Evolutionary conservation across 768 basidiomycete species (phyloP), one percentile per base, ranked within the genome.

Genomic region (Pisolithus marmoratus): DNA sequence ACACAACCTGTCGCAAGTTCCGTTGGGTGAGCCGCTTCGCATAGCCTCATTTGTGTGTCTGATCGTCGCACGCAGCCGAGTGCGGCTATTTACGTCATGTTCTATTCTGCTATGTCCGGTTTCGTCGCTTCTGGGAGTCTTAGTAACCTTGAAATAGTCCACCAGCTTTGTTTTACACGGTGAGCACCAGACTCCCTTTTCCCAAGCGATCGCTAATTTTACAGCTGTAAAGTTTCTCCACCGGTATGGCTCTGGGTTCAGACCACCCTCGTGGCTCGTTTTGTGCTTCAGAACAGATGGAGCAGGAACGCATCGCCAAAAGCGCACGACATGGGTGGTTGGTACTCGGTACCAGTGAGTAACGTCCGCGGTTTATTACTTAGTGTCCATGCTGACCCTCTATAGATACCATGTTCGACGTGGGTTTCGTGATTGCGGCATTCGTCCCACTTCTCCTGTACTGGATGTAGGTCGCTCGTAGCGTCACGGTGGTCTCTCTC

Each of bases 191-290:
- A n/a, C n/a, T 5, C 17, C 22, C 20, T 44, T 14, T 12, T 7
- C 27, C 38, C 2, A 0, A 31, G 46, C 24, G 20, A 8, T 34
- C 47, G 48, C 29, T 2, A 43, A 20, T n/a, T 3, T n/a, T 20
- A 15, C 24, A 31, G 1, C 11, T 34, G 3, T 31, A 56, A 51
- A 90, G 90, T 8, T 94, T 94, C 74, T 68, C 95, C 1, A 75
- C 94, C 42, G 94, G 94, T 36, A 85, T 94, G 49, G 93, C 93
- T 23, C 77, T 94, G 0, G 90, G 91, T 5, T 89, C 88, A 7
- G 89, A 90, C 65, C 94, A 94, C 58, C 93, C 94, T 7, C 90
- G 90, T 56, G 93, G 93, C 23, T 87, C 87, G 0, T 90, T 93
- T 17, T 88, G 90, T 5, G 87, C 86, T 8, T 86, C 90, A 2